A percentile compares a stretch with the other conserved stretches of the same genome.
Evolutionary conservation across 371 early-diverging fungal genomes (phyloP).

Genomic region (Nematocida parisii): DNA sequence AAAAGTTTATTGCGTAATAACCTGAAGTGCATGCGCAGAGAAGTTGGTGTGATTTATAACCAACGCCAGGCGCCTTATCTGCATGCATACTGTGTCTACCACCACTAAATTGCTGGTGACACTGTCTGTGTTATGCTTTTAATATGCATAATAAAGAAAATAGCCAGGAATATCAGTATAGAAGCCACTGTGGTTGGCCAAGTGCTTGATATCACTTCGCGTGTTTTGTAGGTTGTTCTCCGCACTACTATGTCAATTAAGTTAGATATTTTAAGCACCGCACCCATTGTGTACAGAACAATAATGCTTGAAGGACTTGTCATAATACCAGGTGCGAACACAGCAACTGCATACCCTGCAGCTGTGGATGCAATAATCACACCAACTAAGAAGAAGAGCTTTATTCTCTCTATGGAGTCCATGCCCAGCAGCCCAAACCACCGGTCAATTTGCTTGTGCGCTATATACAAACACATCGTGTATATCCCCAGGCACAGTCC

Average conservation of each 20-base stretch:
- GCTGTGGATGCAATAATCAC: neutral
- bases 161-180: constrained; percentile 14
- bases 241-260: constrained; percentile 12
- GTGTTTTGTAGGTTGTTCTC: neutral
- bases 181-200: constrained; percentile 14
- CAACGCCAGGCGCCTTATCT: too few species aligned
- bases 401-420: neutral
- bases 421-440: neutral
- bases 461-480: neutral
- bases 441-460: constrained; percentile 15
- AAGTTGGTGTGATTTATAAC: too few species aligned
- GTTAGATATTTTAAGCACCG: constrained; percentile 9
- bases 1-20: too few species aligned
- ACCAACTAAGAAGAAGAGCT: neutral
- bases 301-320: neutral
- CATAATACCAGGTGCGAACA: neutral
- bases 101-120: neutral
- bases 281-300: constrained; percentile 8
- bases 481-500: neutral
- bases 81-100: neutral
- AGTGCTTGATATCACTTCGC: neutral
- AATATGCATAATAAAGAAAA: constrained; percentile 2
- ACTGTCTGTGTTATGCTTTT: neutral
- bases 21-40: too few species aligned
- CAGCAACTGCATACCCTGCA: neutral